phyloP scores from a whole-genome alignment of 192 early-diverging fungal species.

The Thamnidium elegans region DNA sequence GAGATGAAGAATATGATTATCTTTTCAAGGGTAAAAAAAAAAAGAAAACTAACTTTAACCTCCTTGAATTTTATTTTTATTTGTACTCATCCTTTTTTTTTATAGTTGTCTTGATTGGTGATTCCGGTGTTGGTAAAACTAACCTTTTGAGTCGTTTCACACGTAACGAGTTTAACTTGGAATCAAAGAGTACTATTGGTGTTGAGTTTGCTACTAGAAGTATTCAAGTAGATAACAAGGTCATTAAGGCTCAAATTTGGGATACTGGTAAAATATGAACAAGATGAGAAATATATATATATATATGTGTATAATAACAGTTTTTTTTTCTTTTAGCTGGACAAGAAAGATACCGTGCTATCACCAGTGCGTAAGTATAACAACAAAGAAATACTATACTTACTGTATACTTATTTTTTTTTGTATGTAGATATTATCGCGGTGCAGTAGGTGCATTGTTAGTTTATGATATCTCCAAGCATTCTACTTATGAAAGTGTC shows the following conservation, averaged over 20 bases:
- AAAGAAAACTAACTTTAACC: neutral
- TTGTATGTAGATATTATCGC: conserved; percentile 76
- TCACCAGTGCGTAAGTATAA: conserved; percentile 60
- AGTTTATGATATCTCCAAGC: conserved; percentile 97
- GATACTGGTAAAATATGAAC: conserved; percentile 75
- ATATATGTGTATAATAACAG: neutral
- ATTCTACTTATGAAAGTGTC: conserved; percentile 92
- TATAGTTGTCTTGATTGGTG: conserved; percentile 65
- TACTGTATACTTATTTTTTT: neutral
- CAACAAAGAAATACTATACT: neutral
- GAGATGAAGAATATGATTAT: conserved; percentile 77
- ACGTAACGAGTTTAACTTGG: conserved; percentile 96
- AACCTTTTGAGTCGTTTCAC: conserved; percentile 96
- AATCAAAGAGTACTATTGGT: conserved; percentile 98
- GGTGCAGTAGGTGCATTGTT: conserved; percentile 94
- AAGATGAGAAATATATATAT: neutral
- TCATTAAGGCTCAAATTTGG: conserved; percentile 99
- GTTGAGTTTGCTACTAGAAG: conserved; percentile 96
- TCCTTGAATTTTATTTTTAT: neutral
- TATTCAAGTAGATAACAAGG: conserved; percentile 96
- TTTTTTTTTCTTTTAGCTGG: conserved; percentile 39
- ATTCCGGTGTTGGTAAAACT: conserved; percentile 75
- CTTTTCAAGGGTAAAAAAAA: conserved; percentile 71
- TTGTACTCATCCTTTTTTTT: conserved; percentile 2
- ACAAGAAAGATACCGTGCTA: conserved; percentile 80